These are phyloP conservation scores for Claviceps pazoutovae DNA, from an alignment of 2,329 filamentous ascomycete species.

Conservation along the genomic window DNA sequence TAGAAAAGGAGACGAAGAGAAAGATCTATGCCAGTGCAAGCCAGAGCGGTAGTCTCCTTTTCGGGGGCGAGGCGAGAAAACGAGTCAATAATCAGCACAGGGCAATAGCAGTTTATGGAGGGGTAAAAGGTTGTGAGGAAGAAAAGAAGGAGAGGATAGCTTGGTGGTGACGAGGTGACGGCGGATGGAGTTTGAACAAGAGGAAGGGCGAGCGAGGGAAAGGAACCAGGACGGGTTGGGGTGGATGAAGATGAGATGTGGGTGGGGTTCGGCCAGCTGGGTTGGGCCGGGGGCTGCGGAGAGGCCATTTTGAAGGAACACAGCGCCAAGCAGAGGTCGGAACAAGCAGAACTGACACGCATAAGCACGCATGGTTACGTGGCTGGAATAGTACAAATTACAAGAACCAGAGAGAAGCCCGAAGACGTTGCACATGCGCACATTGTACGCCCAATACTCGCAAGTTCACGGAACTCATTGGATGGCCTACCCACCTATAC, in stretches of 20 bases:
- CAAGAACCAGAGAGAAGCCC: too few relatives aligned
- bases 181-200: neutral
- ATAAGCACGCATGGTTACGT: neutral
- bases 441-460: too few relatives aligned
- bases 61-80: neutral
- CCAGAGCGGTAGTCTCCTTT: too few relatives aligned
- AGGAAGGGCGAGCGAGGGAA: conserved; percentile 2
- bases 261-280: neutral
- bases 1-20: conserved; percentile 2
- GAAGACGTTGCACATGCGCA: too few relatives aligned
- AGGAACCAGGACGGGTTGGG: neutral
- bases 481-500: too few relatives aligned
- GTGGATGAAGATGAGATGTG: neutral
- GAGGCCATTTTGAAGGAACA: neutral
- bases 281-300: neutral
- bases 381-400: too few relatives aligned
- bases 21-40: conserved; percentile 7
- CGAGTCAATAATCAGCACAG: conserved; percentile 10
- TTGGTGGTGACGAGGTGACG: neutral
- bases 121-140: neutral
- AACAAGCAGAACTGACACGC: neutral
- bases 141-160: neutral
- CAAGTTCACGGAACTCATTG: too few relatives aligned
- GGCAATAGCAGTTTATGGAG: conserved; percentile 5
- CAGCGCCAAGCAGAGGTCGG: neutral